Percentiles rank a stretch among this genome's conserved stretches.
These are phyloP conservation scores for Phytophthora megakarya DNA, from an alignment of 352 stramenopile species.

Conservation along the genomic window DNA sequence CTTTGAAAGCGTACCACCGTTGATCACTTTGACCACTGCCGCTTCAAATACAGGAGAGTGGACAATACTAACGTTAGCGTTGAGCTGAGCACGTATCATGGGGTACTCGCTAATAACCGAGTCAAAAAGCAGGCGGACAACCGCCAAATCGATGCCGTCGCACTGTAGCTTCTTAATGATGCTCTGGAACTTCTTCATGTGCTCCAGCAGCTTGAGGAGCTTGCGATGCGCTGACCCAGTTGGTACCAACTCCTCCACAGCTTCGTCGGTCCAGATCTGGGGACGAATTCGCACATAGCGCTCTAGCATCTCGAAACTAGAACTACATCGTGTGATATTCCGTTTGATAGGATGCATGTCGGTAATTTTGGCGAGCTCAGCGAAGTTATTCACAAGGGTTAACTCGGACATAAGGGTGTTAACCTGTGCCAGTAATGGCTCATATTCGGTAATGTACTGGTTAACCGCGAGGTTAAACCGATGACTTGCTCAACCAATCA, in stretches of 20 bases:
- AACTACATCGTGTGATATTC: too few relatives aligned
- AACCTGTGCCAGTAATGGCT: background rate
- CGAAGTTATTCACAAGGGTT: too few relatives aligned
- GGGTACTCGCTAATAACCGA: background rate
- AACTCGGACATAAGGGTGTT: too few relatives aligned
- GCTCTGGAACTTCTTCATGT: slow-evolving; percentile 24
- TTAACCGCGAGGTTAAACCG: too few relatives aligned
- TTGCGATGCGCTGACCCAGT: slow-evolving; percentile 21
- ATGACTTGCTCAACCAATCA: too few relatives aligned
- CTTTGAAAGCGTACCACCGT: background rate
- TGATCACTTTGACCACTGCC: background rate
- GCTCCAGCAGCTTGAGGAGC: slow-evolving; percentile 29
- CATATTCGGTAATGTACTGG: background rate
- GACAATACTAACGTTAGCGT: too few relatives aligned
- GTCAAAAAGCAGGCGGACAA: background rate
- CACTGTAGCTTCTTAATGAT: slow-evolving; percentile 4
- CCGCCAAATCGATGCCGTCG: background rate
- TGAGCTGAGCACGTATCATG: too few relatives aligned
- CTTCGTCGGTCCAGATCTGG: background rate
- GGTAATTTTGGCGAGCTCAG: background rate
- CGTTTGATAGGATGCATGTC: background rate
- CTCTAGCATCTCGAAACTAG: slow-evolving; percentile 6
- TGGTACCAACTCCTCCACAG: background rate
- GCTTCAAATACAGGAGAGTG: too few relatives aligned
- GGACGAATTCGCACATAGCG: background rate